Evolutionary conservation across 2,329 filamentous ascomycete genomes (phyloP).

Genomic region (Penicillium sp.): DNA sequence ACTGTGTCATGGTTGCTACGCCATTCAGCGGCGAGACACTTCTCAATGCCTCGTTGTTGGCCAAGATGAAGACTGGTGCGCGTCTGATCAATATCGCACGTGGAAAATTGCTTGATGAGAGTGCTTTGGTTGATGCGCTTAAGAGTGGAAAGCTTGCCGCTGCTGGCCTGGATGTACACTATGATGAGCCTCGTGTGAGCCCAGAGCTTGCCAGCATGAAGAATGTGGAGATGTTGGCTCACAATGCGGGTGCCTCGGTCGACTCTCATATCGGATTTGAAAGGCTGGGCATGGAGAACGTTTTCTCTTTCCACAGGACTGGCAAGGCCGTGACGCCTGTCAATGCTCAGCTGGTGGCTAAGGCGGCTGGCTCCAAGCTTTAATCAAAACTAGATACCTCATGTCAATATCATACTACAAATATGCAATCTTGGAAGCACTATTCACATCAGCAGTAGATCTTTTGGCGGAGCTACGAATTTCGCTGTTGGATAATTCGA

Average conservation of each 20-base stretch:
- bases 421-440: background rate
- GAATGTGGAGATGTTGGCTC: constrained; percentile 50
- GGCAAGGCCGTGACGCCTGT: constrained; percentile 55
- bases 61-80: constrained; percentile 50
- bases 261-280: constrained; percentile 55
- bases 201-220: constrained; percentile 38
- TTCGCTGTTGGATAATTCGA: no score
- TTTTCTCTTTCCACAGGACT: constrained; percentile 33
- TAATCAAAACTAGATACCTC: constrained; percentile 1
- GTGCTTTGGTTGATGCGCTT: constrained; percentile 50
- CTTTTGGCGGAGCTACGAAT: no score
- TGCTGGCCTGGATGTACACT: constrained; percentile 58
- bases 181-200: constrained; percentile 55
- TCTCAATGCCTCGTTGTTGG: constrained; percentile 46
- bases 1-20: constrained; percentile 53
- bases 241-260: constrained; percentile 53
- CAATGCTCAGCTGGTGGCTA: constrained; percentile 57
- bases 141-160: constrained; percentile 49
- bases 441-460: no score
- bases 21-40: constrained; percentile 43
- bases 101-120: constrained; percentile 53
- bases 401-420: background rate
- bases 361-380: constrained; percentile 12
- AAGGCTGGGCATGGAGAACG: constrained; percentile 49
- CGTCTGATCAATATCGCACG: constrained; percentile 56